These are phyloP conservation scores for Cercophora newfieldiana DNA, from an alignment of 495 filamentous ascomycete species.

Conservation along the genomic window DNA sequence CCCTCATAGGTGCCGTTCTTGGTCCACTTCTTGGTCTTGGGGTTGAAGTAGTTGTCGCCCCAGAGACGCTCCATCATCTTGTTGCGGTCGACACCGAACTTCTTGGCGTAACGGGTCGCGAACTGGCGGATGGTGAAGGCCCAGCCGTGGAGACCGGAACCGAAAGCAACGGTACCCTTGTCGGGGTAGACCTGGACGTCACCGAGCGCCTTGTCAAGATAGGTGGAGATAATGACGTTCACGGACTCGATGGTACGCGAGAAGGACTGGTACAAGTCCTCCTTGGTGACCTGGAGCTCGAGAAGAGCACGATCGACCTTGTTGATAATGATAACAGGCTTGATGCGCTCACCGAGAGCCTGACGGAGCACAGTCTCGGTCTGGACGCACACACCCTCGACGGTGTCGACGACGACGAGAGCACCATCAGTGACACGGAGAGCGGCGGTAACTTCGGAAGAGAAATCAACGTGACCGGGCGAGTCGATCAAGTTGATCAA, in stretches of 20 bases:
- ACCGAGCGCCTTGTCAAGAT: constrained; percentile 95
- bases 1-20: constrained; percentile 78
- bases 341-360: constrained; percentile 99
- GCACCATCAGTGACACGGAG: constrained; percentile 99
- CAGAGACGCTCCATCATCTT: constrained; percentile 99
- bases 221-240: constrained; percentile 99
- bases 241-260: constrained; percentile 98
- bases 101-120: constrained; percentile 95
- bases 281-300: constrained; percentile 96
- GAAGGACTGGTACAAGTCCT: constrained; percentile 99
- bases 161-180: constrained; percentile 95
- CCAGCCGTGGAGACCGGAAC: constrained; percentile 99
- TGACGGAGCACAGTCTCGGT: constrained; percentile 99
- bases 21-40: constrained; percentile 99
- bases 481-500: constrained; percentile 99
- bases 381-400: constrained; percentile 99
- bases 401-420: constrained; percentile 98
- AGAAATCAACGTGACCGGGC: constrained; percentile 99
- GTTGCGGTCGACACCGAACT: constrained; percentile 97
- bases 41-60: constrained; percentile 99
- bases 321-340: constrained; percentile 99
- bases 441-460: constrained; percentile 97
- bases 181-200: constrained; percentile 98
- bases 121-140: constrained; percentile 99
- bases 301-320: constrained; percentile 99